Evolutionary conservation across 2,329 filamentous ascomycete genomes (phyloP), one percentile per base, ranked within the genome.

Genomic region (Akanthomyces dipterigenus): DNA sequence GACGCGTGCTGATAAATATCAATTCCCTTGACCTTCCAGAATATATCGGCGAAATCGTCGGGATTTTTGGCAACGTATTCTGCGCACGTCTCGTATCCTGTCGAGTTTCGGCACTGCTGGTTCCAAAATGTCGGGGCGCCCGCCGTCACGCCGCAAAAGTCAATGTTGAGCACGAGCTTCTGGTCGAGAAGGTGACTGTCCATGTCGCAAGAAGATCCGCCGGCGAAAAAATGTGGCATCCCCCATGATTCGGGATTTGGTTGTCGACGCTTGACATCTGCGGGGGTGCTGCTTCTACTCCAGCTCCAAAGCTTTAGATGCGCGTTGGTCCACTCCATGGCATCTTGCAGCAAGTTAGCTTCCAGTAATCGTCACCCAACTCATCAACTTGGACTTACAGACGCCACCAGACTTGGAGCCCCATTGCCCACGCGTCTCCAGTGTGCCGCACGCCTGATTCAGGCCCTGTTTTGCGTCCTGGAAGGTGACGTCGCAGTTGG

Each of bases 111-210:
- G 16, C 54, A 56, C 8, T 56, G 40, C 31, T 46, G 40, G 38
- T 24, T 28, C 58, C 58, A 61, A 11, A 55, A 24, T 1, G 6
- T 9, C 2, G 56, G 31, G 2, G 26, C 26, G 14, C 71, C 86
- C 1, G 88, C 87, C 77, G 87, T 89, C 67, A 86, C 82, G 20
- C 89, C 90, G 71, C 90, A 93, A 71, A 93, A 88, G 34, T 86
- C 72, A 49, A 89, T 90, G 76, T 91, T 85, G 67, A 92, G 82
- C 60, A 91, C 84, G 63, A 96, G 83, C 67, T 86, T 83, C 77
- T 93, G 83, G 68, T 86, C 77, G 63, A 75, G 76, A 72, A 95
- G 89, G 67, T 83, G 79, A 2, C 71, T 71, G 64, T 84, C 75
- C 65, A 91, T 84, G 65, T 91, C 77, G 73, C 91, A 96, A 43